A percentile compares a stretch with the other conserved stretches of the same genome.
phyloP scores from a whole-genome alignment of 345 rosid genomes.

The Aethionema arabicum region DNA sequence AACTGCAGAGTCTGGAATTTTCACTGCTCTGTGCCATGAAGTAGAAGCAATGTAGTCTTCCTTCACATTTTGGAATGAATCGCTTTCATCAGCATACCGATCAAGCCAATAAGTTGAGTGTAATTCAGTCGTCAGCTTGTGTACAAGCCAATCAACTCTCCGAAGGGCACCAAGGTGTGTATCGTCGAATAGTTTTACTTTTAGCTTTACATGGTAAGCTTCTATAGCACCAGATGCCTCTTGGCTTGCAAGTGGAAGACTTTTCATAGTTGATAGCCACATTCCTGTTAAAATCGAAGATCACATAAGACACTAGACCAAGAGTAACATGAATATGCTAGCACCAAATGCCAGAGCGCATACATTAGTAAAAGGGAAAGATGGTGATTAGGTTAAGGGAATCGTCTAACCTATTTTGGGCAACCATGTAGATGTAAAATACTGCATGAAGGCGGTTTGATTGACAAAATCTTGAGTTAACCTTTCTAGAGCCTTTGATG shows the following conservation, averaged over 20 bases:
- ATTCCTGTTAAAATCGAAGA: constrained; percentile 52
- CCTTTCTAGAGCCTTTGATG: constrained; percentile 55
- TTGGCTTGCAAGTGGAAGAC: constrained; percentile 94
- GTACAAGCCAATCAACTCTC: constrained; percentile 97
- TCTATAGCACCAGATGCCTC: constrained; percentile 96
- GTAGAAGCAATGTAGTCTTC: constrained; percentile 91
- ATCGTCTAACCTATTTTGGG: constrained; percentile 81
- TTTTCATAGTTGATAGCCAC: constrained; percentile 84
- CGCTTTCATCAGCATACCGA: constrained; percentile 88
- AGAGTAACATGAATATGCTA: background rate
- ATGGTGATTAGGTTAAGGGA: background rate
- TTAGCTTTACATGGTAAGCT: constrained; percentile 93
- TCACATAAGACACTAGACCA: constrained; percentile 7
- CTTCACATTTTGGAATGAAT: constrained; percentile 80
- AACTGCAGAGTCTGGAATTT: constrained; percentile 80
- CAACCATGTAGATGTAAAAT: constrained; percentile 77
- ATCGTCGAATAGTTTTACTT: constrained; percentile 78
- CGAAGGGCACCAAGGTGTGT: constrained; percentile 89
- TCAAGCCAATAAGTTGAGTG: constrained; percentile 96
- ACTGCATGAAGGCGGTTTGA: constrained; percentile 73
- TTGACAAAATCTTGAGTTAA: constrained; percentile 72
- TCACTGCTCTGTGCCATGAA: constrained; percentile 85
- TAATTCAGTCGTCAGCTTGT: constrained; percentile 86
- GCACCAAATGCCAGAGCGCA: background rate
- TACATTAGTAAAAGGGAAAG: background rate